Conservation (phyloP, 192 early-diverging fungal genomes). For the Gamsiella multidivaricata region DNA sequence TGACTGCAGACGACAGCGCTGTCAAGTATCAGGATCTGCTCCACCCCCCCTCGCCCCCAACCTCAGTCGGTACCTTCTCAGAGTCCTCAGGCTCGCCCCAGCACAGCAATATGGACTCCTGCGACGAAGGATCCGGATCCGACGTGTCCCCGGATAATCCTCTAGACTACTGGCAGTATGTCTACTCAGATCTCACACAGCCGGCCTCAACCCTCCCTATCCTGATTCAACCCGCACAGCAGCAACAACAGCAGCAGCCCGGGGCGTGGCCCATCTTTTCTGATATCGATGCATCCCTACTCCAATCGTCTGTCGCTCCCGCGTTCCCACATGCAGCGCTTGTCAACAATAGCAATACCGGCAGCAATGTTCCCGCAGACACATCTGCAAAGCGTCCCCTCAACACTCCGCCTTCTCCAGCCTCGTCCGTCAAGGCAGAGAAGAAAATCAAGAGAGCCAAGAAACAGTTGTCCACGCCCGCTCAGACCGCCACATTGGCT, state of each 20-base stretch:
- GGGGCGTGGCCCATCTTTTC: slow-evolving; percentile 41
- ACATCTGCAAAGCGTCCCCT: too few species aligned
- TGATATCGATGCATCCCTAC: slow-evolving; percentile 12
- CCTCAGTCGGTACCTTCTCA: slow-evolving; percentile 47
- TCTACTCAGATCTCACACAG: slow-evolving; percentile 36
- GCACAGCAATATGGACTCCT: slow-evolving; percentile 35
- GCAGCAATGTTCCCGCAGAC: too few species aligned
- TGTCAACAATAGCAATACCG: neutral
- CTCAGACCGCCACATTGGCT: slow-evolving; percentile 16
- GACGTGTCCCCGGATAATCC: slow-evolving; percentile 42
- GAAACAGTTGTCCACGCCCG: slow-evolving; percentile 23
- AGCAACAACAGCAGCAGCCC: slow-evolving; percentile 37
- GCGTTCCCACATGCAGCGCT: neutral
- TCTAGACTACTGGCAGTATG: slow-evolving; percentile 52
- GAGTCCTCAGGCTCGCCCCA: slow-evolving; percentile 51
- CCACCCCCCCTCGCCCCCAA: slow-evolving; percentile 47
- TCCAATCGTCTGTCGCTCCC: slow-evolving; percentile 9
- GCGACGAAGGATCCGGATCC: slow-evolving; percentile 41
- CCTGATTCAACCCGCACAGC: slow-evolving; percentile 6
- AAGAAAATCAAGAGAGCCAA: slow-evolving; percentile 35
- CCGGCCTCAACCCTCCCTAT: slow-evolving; percentile 6
- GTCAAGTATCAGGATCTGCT: slow-evolving; percentile 32
- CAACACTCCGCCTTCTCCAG: slow-evolving; percentile 35
- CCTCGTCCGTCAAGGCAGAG: slow-evolving; percentile 27
- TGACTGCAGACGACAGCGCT: neutral